Evolutionary conservation across 1,139 yeast species (phyloP).

Genomic region (Magnusiomyces magnusii): DNA sequence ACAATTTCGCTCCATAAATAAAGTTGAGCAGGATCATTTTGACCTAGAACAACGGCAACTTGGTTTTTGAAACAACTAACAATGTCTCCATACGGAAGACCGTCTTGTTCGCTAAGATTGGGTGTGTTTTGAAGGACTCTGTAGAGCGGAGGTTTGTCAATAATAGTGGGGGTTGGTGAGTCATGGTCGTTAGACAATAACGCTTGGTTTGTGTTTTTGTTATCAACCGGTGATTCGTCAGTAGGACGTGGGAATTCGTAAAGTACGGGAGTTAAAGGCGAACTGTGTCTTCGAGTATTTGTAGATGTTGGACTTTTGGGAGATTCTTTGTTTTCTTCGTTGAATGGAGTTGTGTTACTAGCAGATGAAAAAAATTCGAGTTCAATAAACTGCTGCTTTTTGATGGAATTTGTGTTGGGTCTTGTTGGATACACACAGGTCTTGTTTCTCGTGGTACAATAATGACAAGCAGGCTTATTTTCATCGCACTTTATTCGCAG

Average conservation of each 20-base stretch:
- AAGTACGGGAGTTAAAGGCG: background rate
- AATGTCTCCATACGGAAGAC: constrained; percentile 7
- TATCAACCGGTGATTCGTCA: background rate
- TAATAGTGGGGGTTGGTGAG: background rate
- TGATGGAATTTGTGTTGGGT: background rate
- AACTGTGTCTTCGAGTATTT: background rate
- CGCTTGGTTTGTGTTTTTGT: background rate
- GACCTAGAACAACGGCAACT: background rate
- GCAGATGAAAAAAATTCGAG: background rate
- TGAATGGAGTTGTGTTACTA: background rate
- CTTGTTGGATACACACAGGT: constrained; percentile 12
- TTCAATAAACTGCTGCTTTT: background rate
- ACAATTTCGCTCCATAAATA: constrained; percentile 9
- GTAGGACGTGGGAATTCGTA: background rate
- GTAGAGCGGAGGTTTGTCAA: background rate
- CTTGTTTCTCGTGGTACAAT: constrained; percentile 13
- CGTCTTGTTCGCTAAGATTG: background rate
- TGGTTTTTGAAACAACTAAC: background rate
- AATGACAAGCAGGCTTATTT: constrained; percentile 12
- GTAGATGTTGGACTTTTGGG: background rate
- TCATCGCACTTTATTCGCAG: constrained; percentile 16
- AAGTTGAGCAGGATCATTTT: constrained; percentile 1
- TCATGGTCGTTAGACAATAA: background rate
- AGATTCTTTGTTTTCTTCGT: background rate
- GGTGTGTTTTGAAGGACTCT: background rate